Conservation (phyloP, 352 stramenopile genomes). For the Globisporangium megalacanthum region DNA sequence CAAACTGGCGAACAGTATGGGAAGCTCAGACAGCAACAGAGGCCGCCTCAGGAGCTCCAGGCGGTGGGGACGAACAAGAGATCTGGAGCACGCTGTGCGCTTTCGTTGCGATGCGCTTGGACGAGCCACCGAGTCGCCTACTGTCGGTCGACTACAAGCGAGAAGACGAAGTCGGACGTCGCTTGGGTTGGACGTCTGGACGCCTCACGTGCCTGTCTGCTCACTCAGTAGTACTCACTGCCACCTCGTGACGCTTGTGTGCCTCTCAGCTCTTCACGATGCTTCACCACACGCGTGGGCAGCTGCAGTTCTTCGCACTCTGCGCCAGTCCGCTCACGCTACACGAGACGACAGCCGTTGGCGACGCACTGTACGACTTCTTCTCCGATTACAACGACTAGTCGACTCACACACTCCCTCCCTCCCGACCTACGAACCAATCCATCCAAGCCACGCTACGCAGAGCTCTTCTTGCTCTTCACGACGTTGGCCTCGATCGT, state of each 20-base stretch:
- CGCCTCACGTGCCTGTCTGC: too few relatives aligned
- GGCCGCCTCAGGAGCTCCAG: background rate
- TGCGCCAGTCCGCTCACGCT: slow-evolving; percentile 19
- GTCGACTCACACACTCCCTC: background rate
- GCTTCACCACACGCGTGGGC: slow-evolving; percentile 26
- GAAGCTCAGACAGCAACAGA: background rate
- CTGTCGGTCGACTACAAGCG: slow-evolving; percentile 28
- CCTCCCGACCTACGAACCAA: background rate
- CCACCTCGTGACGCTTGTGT: background rate
- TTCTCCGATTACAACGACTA: slow-evolving; percentile 1
- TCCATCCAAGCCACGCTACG: background rate
- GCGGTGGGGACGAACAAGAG: background rate
- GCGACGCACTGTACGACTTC: slow-evolving; percentile 18
- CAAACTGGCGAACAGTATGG: slow-evolving; percentile 15
- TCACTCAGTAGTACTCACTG: background rate
- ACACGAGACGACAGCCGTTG: slow-evolving; percentile 13
- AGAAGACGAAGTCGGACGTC: slow-evolving; percentile 29
- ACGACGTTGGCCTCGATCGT: slow-evolving; percentile 52
- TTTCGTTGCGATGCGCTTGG: slow-evolving; percentile 22
- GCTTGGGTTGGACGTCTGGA: background rate
- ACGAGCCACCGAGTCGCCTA: background rate
- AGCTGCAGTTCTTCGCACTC: slow-evolving; percentile 26
- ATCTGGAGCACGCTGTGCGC: slow-evolving; percentile 15
- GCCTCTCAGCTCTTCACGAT: slow-evolving; percentile 21
- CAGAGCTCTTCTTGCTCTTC: slow-evolving; percentile 25